These are phyloP conservation scores for Eucalyptus coolabah DNA, from an alignment of 345 rosid genomes.

Conservation along the genomic window DNA sequence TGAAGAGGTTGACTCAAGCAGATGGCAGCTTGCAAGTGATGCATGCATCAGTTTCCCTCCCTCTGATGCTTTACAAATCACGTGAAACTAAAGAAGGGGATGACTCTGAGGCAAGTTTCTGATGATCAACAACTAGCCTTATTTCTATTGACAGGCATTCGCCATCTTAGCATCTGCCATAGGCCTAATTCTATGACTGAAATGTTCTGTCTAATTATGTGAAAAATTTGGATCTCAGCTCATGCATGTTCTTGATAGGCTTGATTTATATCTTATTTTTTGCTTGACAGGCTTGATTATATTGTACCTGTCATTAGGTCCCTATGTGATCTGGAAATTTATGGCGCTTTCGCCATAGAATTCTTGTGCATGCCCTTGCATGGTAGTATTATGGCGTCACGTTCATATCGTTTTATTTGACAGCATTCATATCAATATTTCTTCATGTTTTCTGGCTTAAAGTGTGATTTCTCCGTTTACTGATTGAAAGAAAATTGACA, in stretches of 20 bases:
- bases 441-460: neutral
- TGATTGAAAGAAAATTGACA: neutral
- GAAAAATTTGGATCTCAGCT: neutral
- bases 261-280: neutral
- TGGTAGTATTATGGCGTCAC: neutral
- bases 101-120: constrained; percentile 37
- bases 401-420: neutral
- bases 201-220: neutral
- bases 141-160: neutral
- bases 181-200: neutral
- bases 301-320: neutral
- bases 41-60: constrained; percentile 37
- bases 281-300: neutral
- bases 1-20: constrained; percentile 40
- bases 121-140: neutral
- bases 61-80: constrained; percentile 50
- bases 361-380: neutral
- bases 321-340: neutral
- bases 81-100: constrained; percentile 47
- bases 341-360: neutral
- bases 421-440: neutral
- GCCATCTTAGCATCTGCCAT: neutral
- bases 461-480: neutral
- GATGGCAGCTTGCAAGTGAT: constrained; percentile 28
- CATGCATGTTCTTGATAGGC: neutral